A percentile compares a stretch with the other conserved stretches of the same genome.
Evolutionary conservation across 1,139 yeast genomes (phyloP).

Genomic region (Yamadazyma siamensis): DNA sequence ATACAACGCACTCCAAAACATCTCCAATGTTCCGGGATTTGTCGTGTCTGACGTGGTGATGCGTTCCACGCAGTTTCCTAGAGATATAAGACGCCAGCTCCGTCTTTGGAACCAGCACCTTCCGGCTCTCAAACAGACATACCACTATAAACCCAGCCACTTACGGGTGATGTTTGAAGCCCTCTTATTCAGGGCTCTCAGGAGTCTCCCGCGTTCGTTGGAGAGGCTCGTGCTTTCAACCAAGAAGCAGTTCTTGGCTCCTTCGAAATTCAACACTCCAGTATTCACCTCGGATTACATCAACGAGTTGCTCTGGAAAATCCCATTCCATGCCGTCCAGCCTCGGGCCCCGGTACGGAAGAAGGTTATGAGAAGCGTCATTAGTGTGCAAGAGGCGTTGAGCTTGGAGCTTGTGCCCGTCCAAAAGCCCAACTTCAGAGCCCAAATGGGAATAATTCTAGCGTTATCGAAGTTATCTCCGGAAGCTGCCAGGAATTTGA

Average conservation of each 20-base stretch:
- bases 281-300: constrained; percentile 15
- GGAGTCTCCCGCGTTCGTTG: constrained; percentile 20
- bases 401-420: constrained; percentile 15
- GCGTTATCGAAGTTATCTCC: constrained; percentile 25
- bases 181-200: constrained; percentile 24
- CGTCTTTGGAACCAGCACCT: constrained; percentile 35
- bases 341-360: constrained; percentile 3
- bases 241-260: constrained; percentile 12
- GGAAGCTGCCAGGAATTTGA: constrained; percentile 25
- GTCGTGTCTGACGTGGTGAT: constrained; percentile 31
- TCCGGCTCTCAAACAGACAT: not conserved
- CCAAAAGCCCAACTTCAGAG: too few species aligned
- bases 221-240: constrained; percentile 16
- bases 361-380: constrained; percentile 12
- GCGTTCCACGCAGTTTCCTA: constrained; percentile 27
- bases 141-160: constrained; percentile 10
- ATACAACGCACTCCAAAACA: constrained; percentile 23
- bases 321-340: constrained; percentile 15
- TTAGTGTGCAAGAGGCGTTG: constrained; percentile 31
- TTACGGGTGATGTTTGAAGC: constrained; percentile 23
- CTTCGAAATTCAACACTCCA: constrained; percentile 12
- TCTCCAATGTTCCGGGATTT: constrained; percentile 34
- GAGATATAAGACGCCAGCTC: constrained; percentile 31
- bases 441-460: constrained; percentile 38
- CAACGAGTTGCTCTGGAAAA: constrained; percentile 23